phyloP scores from a whole-genome alignment of 805 yeast species.

The Barnettozyma pratensis region DNA sequence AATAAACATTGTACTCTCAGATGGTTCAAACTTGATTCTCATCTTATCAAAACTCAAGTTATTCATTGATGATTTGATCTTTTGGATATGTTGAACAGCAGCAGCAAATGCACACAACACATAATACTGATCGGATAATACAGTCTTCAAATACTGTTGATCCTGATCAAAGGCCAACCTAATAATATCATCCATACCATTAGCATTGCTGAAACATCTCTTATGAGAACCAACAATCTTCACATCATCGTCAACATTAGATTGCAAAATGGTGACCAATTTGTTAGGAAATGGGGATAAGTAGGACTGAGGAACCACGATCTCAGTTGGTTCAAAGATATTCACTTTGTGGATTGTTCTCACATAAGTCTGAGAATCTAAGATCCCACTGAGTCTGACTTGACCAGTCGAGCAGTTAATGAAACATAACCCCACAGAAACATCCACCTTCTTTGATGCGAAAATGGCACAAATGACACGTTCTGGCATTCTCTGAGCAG shows the following conservation, averaged over 20 bases:
- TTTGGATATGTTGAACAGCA: conserved; percentile 24
- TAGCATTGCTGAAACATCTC: conserved; percentile 22
- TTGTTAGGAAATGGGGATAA: conserved; percentile 26
- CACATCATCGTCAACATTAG: conserved; percentile 25
- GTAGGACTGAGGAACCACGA: conserved; percentile 30
- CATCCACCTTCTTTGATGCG: conserved; percentile 24
- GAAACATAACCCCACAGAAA: conserved; percentile 36
- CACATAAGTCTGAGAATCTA: conserved; percentile 42
- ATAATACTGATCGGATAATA: conserved; percentile 25
- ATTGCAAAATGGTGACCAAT: conserved; percentile 31
- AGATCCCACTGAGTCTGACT: conserved; percentile 30
- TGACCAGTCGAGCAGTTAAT: conserved; percentile 34
- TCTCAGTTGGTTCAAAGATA: conserved; percentile 30
- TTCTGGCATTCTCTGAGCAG: conserved; percentile 10
- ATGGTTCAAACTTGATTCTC: conserved; percentile 32
- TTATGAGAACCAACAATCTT: conserved; percentile 24
- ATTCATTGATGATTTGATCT: conserved; percentile 6
- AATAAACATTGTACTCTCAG: conserved; percentile 39
- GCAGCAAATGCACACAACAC: conserved; percentile 33
- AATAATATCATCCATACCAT: conserved; percentile 22
- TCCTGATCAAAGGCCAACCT: conserved; percentile 18
- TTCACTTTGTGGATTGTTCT: conserved; percentile 38
- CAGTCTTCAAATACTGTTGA: conserved; percentile 19
- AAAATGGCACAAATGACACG: conserved; percentile 25
- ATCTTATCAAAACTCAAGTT: conserved; percentile 24